These are phyloP conservation scores for Clitopilus hobsonii DNA, from an alignment of 768 basidiomycete genomes.

Conservation along the genomic window DNA sequence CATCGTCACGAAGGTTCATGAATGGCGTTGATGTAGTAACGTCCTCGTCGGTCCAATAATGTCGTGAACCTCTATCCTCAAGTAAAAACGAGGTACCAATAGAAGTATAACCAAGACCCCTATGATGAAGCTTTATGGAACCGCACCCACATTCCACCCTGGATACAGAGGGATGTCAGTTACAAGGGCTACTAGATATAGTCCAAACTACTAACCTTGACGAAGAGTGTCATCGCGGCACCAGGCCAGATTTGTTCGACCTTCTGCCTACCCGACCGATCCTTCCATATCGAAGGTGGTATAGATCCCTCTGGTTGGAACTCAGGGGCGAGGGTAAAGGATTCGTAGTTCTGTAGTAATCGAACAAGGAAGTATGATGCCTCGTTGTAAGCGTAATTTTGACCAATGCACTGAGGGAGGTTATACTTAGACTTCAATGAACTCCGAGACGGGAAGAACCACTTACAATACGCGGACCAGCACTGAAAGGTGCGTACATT, in stretches of 20 bases:
- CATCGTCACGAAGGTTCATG: neutral
- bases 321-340: slow-evolving; percentile 56
- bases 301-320: slow-evolving; percentile 57
- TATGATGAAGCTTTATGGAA: slow-evolving; percentile 26
- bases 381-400: slow-evolving; percentile 75
- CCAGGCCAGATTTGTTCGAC: slow-evolving; percentile 60
- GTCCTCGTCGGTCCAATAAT: too few species aligned
- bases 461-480: slow-evolving; percentile 56
- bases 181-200: slow-evolving; percentile 4
- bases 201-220: slow-evolving; percentile 44
- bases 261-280: slow-evolving; percentile 41
- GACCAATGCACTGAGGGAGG: slow-evolving; percentile 53
- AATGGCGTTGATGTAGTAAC: too few species aligned
- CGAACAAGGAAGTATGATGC: slow-evolving; percentile 69
- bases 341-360: slow-evolving; percentile 60
- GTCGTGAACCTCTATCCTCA: too few species aligned
- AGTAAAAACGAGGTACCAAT: too few species aligned
- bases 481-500: slow-evolving; percentile 73
- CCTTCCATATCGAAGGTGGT: slow-evolving; percentile 57
- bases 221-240: slow-evolving; percentile 58
- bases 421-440: neutral
- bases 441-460: neutral
- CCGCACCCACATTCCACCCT: slow-evolving; percentile 61
- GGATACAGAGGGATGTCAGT: slow-evolving; percentile 4
- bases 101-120: too few species aligned